Percentiles rank a stretch among this genome's conserved stretches.
Evolutionary conservation across 164 flowering plant genomes (phyloP).

Genomic region (Buxus sempervirens): DNA sequence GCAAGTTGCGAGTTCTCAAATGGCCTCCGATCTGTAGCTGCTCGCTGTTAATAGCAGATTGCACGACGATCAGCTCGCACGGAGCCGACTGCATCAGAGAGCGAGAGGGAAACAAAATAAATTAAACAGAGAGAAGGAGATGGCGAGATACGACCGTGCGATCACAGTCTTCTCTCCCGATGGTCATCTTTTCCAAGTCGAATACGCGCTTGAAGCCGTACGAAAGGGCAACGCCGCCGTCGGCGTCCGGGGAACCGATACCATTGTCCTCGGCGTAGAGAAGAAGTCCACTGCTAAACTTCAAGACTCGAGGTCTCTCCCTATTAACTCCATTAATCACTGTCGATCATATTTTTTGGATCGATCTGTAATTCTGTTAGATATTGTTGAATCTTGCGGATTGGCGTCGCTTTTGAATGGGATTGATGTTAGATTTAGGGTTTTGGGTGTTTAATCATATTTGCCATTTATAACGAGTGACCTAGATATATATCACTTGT

Average conservation of each 20-base stretch:
- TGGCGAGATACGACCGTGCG: conserved; percentile 94
- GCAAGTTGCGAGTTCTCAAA: no score
- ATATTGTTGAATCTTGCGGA: no score
- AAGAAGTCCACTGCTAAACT: conserved; percentile 93
- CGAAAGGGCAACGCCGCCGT: conserved; percentile 99
- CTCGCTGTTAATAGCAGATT: no score
- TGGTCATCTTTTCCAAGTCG: conserved; percentile 96
- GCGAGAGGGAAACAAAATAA: background rate
- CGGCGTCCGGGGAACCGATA: conserved; percentile 91
- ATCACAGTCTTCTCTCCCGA: conserved; percentile 98
- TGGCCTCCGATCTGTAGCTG: no score
- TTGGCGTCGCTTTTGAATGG: background rate
- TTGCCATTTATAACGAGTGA: background rate
- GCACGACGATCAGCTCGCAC: background rate
- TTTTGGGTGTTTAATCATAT: background rate
- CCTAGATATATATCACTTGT: background rate
- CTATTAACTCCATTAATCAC: conserved; percentile 1
- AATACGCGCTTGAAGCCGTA: conserved; percentile 97
- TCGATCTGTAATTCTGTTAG: background rate
- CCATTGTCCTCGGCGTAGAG: conserved; percentile 93
- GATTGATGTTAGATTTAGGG: background rate
- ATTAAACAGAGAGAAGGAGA: conserved; percentile 15
- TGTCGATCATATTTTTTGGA: background rate
- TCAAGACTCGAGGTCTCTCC: conserved; percentile 71
- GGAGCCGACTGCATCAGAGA: background rate